phyloP scores from a whole-genome alignment of 164 flowering plant genomes.

The Buxus sempervirens region DNA sequence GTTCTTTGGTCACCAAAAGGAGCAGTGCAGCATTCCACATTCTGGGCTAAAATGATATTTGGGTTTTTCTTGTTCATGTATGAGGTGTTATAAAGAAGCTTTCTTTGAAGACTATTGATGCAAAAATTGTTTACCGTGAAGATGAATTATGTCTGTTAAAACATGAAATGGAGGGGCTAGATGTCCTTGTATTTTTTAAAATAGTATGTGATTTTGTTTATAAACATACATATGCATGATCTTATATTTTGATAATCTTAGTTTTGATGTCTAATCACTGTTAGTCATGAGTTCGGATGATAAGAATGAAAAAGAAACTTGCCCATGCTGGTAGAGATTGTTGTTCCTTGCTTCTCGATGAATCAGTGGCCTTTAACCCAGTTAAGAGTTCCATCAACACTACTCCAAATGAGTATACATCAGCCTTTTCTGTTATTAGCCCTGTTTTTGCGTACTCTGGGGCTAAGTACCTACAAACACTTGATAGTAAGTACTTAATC shows the following conservation, averaged over 20 bases:
- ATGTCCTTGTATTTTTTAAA: too few relatives aligned
- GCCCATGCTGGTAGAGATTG: constrained; percentile 35
- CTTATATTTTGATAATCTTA: too few relatives aligned
- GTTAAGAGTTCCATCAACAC: constrained; percentile 37
- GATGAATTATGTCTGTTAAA: too few relatives aligned
- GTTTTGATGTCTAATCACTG: neutral
- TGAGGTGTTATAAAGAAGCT: neutral
- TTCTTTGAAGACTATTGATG: too few relatives aligned
- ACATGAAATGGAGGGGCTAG: too few relatives aligned
- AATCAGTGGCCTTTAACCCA: constrained; percentile 30
- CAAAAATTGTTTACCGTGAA: too few relatives aligned
- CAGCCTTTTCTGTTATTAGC: constrained; percentile 40
- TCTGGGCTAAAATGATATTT: neutral
- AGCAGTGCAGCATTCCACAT: neutral
- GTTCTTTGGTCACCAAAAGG: neutral
- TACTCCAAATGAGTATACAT: constrained; percentile 43
- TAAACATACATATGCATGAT: too few relatives aligned
- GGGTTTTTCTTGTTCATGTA: too few relatives aligned
- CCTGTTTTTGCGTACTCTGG: constrained; percentile 41
- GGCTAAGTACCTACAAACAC: constrained; percentile 33
- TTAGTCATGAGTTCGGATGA: neutral
- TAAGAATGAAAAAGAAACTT: constrained; percentile 5
- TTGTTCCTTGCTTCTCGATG: constrained; percentile 20
- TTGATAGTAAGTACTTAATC: neutral
- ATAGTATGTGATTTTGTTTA: too few relatives aligned